Conservation (phyloP, 805 yeast genomes). For the Teunomyces panamensis region DNA sequence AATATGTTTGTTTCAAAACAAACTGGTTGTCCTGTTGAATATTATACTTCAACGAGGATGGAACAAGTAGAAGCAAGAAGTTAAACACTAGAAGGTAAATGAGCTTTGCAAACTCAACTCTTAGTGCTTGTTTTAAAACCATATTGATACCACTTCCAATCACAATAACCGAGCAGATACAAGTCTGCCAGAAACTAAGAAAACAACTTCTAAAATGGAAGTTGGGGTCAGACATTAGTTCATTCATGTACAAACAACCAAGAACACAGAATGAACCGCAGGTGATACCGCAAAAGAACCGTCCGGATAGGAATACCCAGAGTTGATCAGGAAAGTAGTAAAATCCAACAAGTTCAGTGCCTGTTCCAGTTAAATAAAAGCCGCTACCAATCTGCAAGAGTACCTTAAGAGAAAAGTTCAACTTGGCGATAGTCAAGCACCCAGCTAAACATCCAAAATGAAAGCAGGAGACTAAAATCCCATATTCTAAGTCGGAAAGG, state of each 20-base stretch:
- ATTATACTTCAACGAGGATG: conserved; percentile 9
- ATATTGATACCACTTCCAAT: conserved; percentile 15
- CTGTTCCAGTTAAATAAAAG: conserved; percentile 17
- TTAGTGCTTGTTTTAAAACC: neutral
- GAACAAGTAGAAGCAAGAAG: conserved; percentile 7
- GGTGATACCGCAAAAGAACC: conserved; percentile 20
- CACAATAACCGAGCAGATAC: conserved; percentile 22
- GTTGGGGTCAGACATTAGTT: conserved; percentile 12
- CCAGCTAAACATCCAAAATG: conserved; percentile 23
- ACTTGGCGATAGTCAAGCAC: conserved; percentile 12
- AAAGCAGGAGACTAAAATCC: conserved; percentile 21
- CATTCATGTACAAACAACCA: conserved; percentile 21
- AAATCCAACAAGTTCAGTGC: conserved; percentile 11
- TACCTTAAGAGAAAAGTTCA: conserved; percentile 12
- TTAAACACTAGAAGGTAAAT: conserved; percentile 6
- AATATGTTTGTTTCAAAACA: neutral
- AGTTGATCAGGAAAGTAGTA: neutral
- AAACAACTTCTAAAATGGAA: conserved; percentile 12
- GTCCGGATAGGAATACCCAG: conserved; percentile 15
- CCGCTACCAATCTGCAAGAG: conserved; percentile 10
- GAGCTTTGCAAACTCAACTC: conserved; percentile 4
- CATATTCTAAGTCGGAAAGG: conserved; percentile 12
- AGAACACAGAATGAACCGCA: conserved; percentile 24
- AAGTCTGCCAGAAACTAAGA: conserved; percentile 21
- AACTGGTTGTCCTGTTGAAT: neutral